Evolutionary conservation across 441 rosid genomes (phyloP).

Genomic region (Syzygium malaccense): DNA sequence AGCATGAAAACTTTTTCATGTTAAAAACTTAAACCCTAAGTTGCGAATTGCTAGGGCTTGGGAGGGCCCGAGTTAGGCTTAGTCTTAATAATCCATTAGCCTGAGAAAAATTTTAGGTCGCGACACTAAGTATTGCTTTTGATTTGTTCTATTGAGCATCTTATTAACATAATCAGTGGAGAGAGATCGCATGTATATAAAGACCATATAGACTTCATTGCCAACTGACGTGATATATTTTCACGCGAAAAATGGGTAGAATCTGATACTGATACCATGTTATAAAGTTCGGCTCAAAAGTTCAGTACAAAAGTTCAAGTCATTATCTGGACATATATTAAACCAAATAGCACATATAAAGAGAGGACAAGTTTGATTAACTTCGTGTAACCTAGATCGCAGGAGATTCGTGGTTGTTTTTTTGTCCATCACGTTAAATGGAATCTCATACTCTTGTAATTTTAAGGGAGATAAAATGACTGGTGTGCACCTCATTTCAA

Average conservation of each 20-base stretch:
- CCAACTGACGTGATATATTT: background rate
- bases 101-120: no score
- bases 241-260: background rate
- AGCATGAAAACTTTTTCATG: no score
- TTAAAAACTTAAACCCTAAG: no score
- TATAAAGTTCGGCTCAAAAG: no score
- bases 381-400: background rate
- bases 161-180: background rate
- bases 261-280: accelerated
- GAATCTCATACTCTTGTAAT: background rate
- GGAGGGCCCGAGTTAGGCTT: no score
- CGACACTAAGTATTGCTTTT: no score
- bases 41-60: no score
- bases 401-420: background rate
- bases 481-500: background rate
- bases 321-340: background rate
- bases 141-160: background rate
- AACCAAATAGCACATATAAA: background rate
- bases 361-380: background rate
- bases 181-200: background rate
- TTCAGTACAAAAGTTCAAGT: no score
- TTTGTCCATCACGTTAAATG: background rate
- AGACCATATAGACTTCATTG: background rate
- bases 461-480: background rate
- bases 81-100: no score